phyloP scores from a whole-genome alignment of 345 rosid species.

The Gossypium anomalum region DNA sequence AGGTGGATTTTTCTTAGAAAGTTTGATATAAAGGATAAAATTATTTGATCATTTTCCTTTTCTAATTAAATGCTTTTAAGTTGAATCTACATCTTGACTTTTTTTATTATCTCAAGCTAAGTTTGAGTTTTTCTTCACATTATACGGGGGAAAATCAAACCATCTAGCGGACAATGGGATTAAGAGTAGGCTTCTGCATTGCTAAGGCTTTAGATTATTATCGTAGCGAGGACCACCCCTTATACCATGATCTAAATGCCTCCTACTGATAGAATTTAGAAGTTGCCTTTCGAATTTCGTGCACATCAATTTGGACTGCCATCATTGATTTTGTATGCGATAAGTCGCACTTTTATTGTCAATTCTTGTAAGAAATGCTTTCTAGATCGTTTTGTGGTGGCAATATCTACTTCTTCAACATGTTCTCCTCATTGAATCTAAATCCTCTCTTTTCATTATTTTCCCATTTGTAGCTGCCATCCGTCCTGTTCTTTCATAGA shows the following conservation, averaged over 20 bases:
- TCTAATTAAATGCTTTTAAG: neutral
- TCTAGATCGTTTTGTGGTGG: neutral
- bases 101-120: slow-evolving; percentile 13
- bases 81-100: neutral
- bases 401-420: neutral
- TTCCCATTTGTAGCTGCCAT: neutral
- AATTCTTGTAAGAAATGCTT: neutral
- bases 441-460: neutral
- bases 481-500: neutral
- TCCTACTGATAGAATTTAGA: neutral
- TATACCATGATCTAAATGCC: slow-evolving; percentile 82
- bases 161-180: slow-evolving; percentile 89
- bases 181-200: slow-evolving; percentile 76
- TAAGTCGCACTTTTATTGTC: neutral
- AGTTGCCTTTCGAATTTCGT: neutral
- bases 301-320: slow-evolving; percentile 1
- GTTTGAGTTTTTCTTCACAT: slow-evolving; percentile 17
- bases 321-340: neutral
- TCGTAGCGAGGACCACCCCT: slow-evolving; percentile 62
- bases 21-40: neutral
- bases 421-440: neutral
- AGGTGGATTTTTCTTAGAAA: neutral
- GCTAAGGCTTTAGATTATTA: slow-evolving; percentile 93
- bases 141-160: slow-evolving; percentile 88
- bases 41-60: neutral